Conservation (phyloP, 2,329 filamentous ascomycete species). For the Phoma sp. region DNA sequence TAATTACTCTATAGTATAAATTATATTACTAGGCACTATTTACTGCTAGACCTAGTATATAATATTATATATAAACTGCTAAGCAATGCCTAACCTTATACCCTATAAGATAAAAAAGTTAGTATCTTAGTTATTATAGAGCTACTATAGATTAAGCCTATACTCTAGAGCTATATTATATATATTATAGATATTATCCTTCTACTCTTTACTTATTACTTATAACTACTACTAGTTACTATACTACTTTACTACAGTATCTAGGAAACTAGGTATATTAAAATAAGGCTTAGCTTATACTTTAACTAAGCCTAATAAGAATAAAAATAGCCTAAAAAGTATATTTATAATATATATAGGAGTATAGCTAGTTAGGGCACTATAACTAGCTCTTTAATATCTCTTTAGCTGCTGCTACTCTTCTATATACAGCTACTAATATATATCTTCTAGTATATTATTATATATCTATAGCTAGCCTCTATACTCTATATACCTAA, state of each 20-base stretch:
- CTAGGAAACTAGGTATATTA: constrained; percentile 7
- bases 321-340: no score
- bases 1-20: constrained; percentile 48
- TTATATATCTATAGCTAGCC: no score
- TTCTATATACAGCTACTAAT: constrained; percentile 37
- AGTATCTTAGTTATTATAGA: constrained; percentile 38
- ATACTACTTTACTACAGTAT: constrained; percentile 16
- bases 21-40: constrained; percentile 50
- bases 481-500: no score
- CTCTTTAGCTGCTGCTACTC: no score
- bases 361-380: constrained; percentile 50
- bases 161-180: constrained; percentile 20
- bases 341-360: constrained; percentile 49
- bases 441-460: constrained; percentile 25
- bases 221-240: constrained; percentile 14
- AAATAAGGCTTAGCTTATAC: constrained; percentile 33
- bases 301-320: constrained; percentile 45
- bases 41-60: constrained; percentile 46
- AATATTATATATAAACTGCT: constrained; percentile 42
- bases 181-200: constrained; percentile 21
- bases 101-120: no score
- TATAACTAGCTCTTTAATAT: constrained; percentile 45
- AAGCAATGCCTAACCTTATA: no score
- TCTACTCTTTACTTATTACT: constrained; percentile 20
- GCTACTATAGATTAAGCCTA: no score